These are phyloP conservation scores for Endogone sp. DNA, from an alignment of 192 early-diverging fungal species.

Conservation along the genomic window DNA sequence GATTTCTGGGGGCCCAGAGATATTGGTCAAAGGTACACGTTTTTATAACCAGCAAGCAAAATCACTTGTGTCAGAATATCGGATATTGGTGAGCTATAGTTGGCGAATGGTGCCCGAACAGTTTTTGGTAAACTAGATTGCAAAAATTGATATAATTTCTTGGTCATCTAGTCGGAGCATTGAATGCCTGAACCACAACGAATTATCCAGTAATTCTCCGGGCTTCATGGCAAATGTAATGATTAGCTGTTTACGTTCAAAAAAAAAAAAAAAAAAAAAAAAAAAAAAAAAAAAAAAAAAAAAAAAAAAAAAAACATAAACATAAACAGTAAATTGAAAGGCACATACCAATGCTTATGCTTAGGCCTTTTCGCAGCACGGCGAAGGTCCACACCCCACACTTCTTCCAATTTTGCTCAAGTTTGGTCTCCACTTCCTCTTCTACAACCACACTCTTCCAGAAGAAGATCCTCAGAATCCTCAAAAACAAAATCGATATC, in stretches of 20 bases:
- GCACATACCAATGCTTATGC: neutral
- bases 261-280: neutral
- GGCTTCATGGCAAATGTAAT: neutral
- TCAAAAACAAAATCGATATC: neutral
- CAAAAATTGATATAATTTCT: neutral
- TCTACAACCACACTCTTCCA: neutral
- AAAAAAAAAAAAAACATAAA: too few species aligned
- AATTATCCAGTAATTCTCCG: neutral
- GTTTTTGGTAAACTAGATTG: neutral
- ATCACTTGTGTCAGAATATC: neutral
- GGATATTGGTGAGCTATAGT: neutral
- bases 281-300: too few species aligned
- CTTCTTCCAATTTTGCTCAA: neutral
- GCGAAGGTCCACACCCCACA: neutral
- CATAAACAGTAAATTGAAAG: neutral
- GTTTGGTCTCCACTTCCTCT: neutral
- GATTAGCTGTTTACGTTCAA: neutral
- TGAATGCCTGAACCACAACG: neutral
- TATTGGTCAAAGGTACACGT: neutral
- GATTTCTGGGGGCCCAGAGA: neutral
- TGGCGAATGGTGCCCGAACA: neutral
- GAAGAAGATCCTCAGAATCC: neutral
- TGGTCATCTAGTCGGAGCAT: neutral
- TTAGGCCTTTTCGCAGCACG: neutral
- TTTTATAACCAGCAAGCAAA: neutral